Evolutionary conservation across 768 basidiomycete genomes (phyloP).

Genomic region (Leccinum subtestaceum): DNA sequence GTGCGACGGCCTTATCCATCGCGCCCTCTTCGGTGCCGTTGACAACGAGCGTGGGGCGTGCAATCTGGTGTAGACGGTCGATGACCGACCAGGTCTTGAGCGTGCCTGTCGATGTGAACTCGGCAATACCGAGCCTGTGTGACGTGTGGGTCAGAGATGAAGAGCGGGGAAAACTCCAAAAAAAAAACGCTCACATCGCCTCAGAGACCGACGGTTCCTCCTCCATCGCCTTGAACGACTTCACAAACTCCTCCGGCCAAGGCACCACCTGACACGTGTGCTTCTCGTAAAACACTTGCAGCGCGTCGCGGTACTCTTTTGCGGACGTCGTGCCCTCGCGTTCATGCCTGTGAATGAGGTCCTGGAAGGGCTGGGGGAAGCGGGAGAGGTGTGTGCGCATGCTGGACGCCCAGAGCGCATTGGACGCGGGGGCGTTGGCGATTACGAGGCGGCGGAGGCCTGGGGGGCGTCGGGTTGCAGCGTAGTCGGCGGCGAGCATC

Average conservation of each 20-base stretch:
- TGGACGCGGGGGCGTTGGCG: slow-evolving; percentile 31
- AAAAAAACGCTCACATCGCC: slow-evolving; percentile 28
- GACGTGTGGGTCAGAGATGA: neutral
- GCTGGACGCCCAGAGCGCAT: slow-evolving; percentile 22
- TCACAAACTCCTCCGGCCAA: slow-evolving; percentile 29
- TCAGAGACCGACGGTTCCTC: slow-evolving; percentile 33
- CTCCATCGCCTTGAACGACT: slow-evolving; percentile 22
- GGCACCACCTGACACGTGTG: slow-evolving; percentile 34
- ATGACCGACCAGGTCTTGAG: slow-evolving; percentile 46
- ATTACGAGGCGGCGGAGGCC: slow-evolving; percentile 39
- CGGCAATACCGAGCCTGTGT: slow-evolving; percentile 19
- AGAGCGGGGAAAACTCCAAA: neutral
- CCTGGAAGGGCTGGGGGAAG: slow-evolving; percentile 28
- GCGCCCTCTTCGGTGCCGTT: slow-evolving; percentile 38
- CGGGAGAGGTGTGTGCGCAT: slow-evolving; percentile 20
- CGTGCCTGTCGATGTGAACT: slow-evolving; percentile 37
- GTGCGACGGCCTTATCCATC: slow-evolving; percentile 31
- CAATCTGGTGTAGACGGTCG: slow-evolving; percentile 39
- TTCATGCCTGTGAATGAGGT: slow-evolving; percentile 29
- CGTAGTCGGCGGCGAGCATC: slow-evolving; percentile 43
- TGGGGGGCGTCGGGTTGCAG: slow-evolving; percentile 32
- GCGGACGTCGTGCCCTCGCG: slow-evolving; percentile 29
- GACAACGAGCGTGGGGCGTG: slow-evolving; percentile 36
- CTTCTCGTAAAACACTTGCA: slow-evolving; percentile 28
- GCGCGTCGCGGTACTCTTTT: slow-evolving; percentile 31